A percentile compares a stretch with the other conserved stretches of the same genome.
Evolutionary conservation across 1,284 basidiomycete species (phyloP).

Genomic region (Puccinia novopanici): DNA sequence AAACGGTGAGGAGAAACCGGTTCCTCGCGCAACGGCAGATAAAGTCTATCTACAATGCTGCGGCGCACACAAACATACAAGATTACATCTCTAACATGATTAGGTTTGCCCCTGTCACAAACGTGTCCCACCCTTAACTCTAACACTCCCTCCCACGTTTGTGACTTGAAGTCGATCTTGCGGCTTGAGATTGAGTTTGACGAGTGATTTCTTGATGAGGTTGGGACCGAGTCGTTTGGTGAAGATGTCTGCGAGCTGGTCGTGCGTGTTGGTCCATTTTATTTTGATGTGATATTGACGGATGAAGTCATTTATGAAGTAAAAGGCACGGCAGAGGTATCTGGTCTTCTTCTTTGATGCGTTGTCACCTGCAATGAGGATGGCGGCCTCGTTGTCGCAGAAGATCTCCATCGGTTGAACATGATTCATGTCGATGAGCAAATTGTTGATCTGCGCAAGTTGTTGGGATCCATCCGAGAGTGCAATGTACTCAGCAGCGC

Average conservation of each 20-base stretch:
- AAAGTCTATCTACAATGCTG: too few species aligned
- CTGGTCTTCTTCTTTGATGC: background rate
- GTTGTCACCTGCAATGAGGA: slow-evolving; percentile 6
- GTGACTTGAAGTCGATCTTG: background rate
- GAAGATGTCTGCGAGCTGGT: background rate
- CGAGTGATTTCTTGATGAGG: background rate
- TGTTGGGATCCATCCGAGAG: background rate
- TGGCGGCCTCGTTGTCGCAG: slow-evolving; percentile 17
- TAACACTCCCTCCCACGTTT: background rate
- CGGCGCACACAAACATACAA: too few species aligned
- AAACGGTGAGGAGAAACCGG: too few species aligned
- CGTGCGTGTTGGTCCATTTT: background rate
- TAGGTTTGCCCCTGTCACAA: too few species aligned
- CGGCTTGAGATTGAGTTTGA: background rate
- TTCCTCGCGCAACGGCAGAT: too few species aligned
- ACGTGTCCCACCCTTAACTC: background rate
- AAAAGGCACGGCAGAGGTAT: slow-evolving; percentile 1
- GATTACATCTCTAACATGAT: too few species aligned
- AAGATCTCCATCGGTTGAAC: background rate
- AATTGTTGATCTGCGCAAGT: background rate
- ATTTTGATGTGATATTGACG: slow-evolving; percentile 5
- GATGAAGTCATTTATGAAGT: slow-evolving; percentile 13
- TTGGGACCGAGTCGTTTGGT: background rate
- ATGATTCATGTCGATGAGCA: background rate
- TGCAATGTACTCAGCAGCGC: background rate